phyloP scores from a whole-genome alignment of 202 grass and related monocot species.

The Carex sylvatica region DNA sequence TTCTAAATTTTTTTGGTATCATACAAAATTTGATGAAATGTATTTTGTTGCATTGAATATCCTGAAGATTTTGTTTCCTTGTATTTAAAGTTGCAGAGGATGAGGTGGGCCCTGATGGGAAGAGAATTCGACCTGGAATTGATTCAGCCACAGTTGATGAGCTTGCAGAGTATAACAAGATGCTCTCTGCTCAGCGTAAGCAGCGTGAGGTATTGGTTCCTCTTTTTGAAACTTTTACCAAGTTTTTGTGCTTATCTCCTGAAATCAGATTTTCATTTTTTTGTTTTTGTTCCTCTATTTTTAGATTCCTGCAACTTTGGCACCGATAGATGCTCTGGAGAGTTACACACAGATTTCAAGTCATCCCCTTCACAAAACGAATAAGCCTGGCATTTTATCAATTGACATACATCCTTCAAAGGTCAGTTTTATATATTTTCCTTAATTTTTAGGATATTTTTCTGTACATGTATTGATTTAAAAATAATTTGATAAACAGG shows the following conservation, averaged over 20 bases:
- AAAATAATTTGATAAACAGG: slow-evolving; percentile 41
- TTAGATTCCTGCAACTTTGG: slow-evolving; percentile 67
- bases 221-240: not conserved
- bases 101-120: slow-evolving; percentile 81
- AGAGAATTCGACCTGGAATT: slow-evolving; percentile 91
- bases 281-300: slow-evolving; percentile 21
- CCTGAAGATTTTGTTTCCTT: slow-evolving; percentile 20
- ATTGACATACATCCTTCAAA: slow-evolving; percentile 73
- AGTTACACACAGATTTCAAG: slow-evolving; percentile 90
- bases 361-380: slow-evolving; percentile 96
- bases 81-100: slow-evolving; percentile 62
- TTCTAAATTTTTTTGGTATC: not conserved
- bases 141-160: slow-evolving; percentile 75
- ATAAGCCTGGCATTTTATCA: slow-evolving; percentile 64
- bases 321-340: slow-evolving; percentile 60
- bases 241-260: not conserved
- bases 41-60: not conserved
- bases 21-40: slow-evolving; percentile 6
- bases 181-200: slow-evolving; percentile 93
- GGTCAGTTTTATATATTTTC: slow-evolving; percentile 44
- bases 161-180: slow-evolving; percentile 84
- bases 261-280: not conserved
- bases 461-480: slow-evolving; percentile 21
- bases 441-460: slow-evolving; percentile 14
- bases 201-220: slow-evolving; percentile 75